Percentiles rank a stretch among this genome's conserved stretches.
Evolutionary conservation across 768 basidiomycete species (phyloP).

Genomic region (Russula vinacea): DNA sequence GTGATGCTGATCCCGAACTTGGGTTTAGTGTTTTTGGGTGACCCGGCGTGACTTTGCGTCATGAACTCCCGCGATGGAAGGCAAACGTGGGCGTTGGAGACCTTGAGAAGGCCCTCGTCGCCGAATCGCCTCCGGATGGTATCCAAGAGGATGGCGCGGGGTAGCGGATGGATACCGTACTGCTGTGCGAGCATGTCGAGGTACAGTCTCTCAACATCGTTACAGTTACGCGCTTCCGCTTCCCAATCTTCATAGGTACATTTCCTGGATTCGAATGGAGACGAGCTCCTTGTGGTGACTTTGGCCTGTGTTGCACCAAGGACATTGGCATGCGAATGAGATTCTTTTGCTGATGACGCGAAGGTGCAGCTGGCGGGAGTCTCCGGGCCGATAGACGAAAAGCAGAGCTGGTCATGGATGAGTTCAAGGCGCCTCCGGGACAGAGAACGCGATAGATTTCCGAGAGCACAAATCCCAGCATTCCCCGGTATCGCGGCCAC

Average conservation of each 20-base stretch:
- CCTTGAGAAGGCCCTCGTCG: constrained; percentile 42
- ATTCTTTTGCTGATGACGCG: constrained; percentile 1
- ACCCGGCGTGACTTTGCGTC: constrained; percentile 29
- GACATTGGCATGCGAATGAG: neutral
- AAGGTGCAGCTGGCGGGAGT: constrained; percentile 28
- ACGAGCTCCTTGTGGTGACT: neutral
- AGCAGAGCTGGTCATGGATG: constrained; percentile 68
- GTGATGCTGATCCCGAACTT: constrained; percentile 36
- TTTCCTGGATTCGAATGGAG: neutral
- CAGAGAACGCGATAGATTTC: constrained; percentile 64
- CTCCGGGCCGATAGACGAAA: constrained; percentile 49
- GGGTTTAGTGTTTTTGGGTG: constrained; percentile 24
- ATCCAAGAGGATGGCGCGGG: constrained; percentile 48
- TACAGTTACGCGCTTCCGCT: constrained; percentile 40
- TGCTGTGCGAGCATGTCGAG: constrained; percentile 53
- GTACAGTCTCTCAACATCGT: constrained; percentile 56
- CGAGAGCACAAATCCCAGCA: constrained; percentile 57
- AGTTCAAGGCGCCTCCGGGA: constrained; percentile 65
- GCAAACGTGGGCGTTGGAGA: constrained; percentile 51
- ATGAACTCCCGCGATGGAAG: constrained; percentile 48
- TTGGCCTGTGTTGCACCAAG: neutral
- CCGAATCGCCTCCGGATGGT: constrained; percentile 53
- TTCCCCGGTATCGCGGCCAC: constrained; percentile 55
- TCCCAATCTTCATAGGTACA: constrained; percentile 42
- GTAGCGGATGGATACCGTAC: constrained; percentile 52